Conservation (phyloP, 2,329 filamentous ascomycete genomes). For the Epichloe baconii region DNA sequence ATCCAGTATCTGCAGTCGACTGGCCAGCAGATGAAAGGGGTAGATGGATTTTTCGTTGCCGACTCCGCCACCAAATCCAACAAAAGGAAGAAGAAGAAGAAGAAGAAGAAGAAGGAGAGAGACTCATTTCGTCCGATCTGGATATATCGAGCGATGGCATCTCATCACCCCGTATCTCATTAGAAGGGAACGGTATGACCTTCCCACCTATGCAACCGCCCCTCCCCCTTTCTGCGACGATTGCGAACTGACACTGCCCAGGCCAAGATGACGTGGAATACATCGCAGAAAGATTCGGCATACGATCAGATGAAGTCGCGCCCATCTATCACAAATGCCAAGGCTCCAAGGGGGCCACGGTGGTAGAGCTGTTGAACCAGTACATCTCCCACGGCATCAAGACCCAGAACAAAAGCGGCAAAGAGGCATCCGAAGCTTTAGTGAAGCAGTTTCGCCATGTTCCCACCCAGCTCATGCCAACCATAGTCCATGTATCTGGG, state of each 20-base stretch:
- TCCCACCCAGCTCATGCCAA: conserved; percentile 28
- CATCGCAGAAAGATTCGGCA: conserved; percentile 29
- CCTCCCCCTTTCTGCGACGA: not conserved
- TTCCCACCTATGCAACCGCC: not conserved
- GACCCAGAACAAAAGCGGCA: conserved; percentile 17
- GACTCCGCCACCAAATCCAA: conserved; percentile 24
- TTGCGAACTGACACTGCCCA: conserved; percentile 4
- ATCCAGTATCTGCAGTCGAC: conserved; percentile 62
- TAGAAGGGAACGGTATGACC: not conserved
- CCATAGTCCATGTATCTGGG: conserved; percentile 28
- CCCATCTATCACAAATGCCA: conserved; percentile 26
- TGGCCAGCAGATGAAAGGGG: conserved; percentile 50
- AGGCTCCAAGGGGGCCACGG: conserved; percentile 26
- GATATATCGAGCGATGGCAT: conserved; percentile 9
- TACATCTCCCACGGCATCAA: conserved; percentile 26
- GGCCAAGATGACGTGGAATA: conserved; percentile 29
- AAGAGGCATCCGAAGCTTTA: conserved; percentile 20
- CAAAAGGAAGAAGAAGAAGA: conserved; percentile 24
- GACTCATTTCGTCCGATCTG: conserved; percentile 9
- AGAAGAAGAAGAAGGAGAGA: conserved; percentile 17
- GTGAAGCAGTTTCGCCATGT: conserved; percentile 27
- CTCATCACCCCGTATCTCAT: conserved; percentile 7
- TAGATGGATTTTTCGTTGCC: conserved; percentile 67
- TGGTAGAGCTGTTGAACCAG: conserved; percentile 29
- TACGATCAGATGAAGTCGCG: conserved; percentile 27